Percentiles rank a stretch among this genome's conserved stretches.
Conservation (phyloP, 2,329 filamentous ascomycete species). For the Beauveria varroae region DNA sequence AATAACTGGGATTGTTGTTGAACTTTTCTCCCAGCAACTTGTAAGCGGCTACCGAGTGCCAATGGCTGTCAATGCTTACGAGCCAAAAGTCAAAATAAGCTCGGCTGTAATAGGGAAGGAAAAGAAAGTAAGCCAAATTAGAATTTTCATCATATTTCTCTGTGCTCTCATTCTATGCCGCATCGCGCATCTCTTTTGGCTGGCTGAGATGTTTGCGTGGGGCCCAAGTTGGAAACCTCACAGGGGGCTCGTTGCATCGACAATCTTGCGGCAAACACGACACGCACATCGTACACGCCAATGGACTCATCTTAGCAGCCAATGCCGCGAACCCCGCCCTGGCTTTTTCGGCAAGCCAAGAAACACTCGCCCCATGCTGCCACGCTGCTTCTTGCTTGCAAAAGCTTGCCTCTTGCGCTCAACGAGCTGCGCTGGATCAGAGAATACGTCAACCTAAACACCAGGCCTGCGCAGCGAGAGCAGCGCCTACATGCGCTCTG, state of each 20-base stretch:
- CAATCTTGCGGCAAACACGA: slow-evolving; percentile 7
- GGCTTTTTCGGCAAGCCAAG: slow-evolving; percentile 47
- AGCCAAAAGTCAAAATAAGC: too few relatives aligned
- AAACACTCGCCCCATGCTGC: slow-evolving; percentile 48
- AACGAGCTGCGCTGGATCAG: slow-evolving; percentile 69
- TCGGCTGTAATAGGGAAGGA: background rate
- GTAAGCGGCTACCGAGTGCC: background rate
- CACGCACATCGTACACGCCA: background rate
- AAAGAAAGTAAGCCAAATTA: background rate
- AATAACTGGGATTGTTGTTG: background rate
- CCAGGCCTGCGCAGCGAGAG: slow-evolving; percentile 9
- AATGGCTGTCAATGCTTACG: too few relatives aligned
- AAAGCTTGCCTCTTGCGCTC: slow-evolving; percentile 53
- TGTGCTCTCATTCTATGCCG: too few relatives aligned
- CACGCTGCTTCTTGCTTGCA: slow-evolving; percentile 55
- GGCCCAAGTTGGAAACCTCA: background rate
- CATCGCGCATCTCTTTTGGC: background rate
- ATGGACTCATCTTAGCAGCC: slow-evolving; percentile 7
- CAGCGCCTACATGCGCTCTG: slow-evolving; percentile 35
- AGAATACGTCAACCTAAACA: slow-evolving; percentile 42
- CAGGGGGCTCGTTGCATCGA: background rate
- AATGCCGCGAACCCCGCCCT: slow-evolving; percentile 59
- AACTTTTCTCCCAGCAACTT: background rate
- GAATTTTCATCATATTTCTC: background rate
- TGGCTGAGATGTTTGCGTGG: background rate